Evolutionary conservation across 805 yeast species (phyloP).

Genomic region (Candida succiphila): DNA sequence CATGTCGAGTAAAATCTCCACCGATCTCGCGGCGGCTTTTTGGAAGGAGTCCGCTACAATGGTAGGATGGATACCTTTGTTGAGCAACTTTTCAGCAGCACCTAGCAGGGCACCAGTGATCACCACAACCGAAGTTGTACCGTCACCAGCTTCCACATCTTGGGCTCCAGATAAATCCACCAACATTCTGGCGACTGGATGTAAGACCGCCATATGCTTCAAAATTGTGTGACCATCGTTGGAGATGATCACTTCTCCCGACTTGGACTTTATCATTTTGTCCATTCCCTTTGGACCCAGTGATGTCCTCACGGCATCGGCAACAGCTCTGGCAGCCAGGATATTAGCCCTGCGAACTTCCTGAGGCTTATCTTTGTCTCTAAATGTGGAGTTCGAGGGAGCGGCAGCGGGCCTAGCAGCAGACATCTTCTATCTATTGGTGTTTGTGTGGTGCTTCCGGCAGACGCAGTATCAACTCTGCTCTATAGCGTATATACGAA

Average conservation of each 20-base stretch:
- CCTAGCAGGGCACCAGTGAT: slow-evolving; percentile 89
- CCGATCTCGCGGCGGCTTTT: slow-evolving; percentile 76
- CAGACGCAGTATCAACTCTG: too few species aligned
- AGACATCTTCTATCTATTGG: slow-evolving; percentile 10
- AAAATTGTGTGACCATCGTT: slow-evolving; percentile 98
- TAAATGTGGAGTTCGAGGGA: slow-evolving; percentile 80
- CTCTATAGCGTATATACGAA: too few species aligned
- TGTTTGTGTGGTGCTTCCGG: too few species aligned
- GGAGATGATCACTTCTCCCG: slow-evolving; percentile 88
- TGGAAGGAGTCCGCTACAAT: slow-evolving; percentile 90
- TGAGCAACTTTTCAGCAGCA: slow-evolving; percentile 86
- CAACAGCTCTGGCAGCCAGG: slow-evolving; percentile 87
- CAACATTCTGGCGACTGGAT: slow-evolving; percentile 96
- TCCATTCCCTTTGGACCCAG: slow-evolving; percentile 99
- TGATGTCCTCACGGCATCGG: slow-evolving; percentile 91
- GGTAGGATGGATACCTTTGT: slow-evolving; percentile 92
- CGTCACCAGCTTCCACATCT: slow-evolving; percentile 99
- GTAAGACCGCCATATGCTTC: slow-evolving; percentile 95
- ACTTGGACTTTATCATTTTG: slow-evolving; percentile 92
- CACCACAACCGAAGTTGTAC: slow-evolving; percentile 95
- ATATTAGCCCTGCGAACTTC: slow-evolving; percentile 87
- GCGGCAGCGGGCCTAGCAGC: slow-evolving; percentile 12
- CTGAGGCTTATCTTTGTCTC: slow-evolving; percentile 88
- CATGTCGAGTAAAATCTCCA: slow-evolving; percentile 77
- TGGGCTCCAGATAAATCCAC: slow-evolving; percentile 97